Evolutionary conservation across 148 eudicot genomes (phyloP), one percentile per base, ranked within the genome.

Genomic region (Polygonum maritimum): DNA sequence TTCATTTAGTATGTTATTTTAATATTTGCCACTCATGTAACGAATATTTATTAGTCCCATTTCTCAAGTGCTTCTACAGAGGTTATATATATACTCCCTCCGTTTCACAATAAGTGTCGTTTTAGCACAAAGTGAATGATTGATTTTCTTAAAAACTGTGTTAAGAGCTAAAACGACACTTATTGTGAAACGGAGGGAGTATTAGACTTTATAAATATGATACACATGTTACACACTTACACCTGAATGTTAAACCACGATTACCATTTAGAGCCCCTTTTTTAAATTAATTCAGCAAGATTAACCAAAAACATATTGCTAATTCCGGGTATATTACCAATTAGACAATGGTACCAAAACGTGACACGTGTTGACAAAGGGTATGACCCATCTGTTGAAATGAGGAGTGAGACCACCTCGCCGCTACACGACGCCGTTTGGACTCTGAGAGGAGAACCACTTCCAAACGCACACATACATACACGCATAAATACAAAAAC

Each of bases 401-500:
- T 33, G 7, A 35, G 71, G 63, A 11, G 11, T 33, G 71, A 41
- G 40, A 65, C 71, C 71, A 65, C 8, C 41, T 54, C 40, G 19
- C 19, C 14, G 7, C 69, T 67, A 67, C 38, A 67, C 71, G 71
- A 67, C 71, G n/a, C 45, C 71, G 71, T 67, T 67, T 38, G 19
- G 44, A 35, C 71, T 67, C 71, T 35, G 9, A 65, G 71, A 44
- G 47, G 9, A 13, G 9, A 13, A 36, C 2, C 41, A 65, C 71
- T 15, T 38, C 45, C 9, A 67, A 67, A 67, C 44, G 69, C 69
- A 22, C 35, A 57, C 22, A 52, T 14, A 52, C 60, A 44, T 1
- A 44, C 9, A 12, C 11, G 19, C 14, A 8, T 15, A 38, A 67
- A 67, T 14, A 67, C 7, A 14, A 65, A 63, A 67, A 67, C 10